Conservation (phyloP, 2,329 filamentous ascomycete species). For the Geosmithia putterillii region DNA sequence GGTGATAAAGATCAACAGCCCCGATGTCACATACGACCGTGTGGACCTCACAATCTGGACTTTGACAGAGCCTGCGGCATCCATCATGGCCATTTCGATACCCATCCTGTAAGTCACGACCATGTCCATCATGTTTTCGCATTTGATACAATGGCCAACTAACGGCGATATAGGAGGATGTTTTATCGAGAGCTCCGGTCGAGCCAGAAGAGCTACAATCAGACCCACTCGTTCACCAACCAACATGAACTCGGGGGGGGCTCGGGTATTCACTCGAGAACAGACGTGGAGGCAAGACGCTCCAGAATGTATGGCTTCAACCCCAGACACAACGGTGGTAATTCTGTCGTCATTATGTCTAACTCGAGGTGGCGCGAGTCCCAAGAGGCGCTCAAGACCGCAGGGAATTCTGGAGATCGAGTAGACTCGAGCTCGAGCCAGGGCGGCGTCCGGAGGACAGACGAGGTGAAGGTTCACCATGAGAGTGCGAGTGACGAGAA, state of each 20-base stretch:
- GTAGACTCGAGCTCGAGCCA: constrained; percentile 3
- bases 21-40: constrained; percentile 19
- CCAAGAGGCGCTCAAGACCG: constrained; percentile 15
- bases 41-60: constrained; percentile 23
- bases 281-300: constrained; percentile 4
- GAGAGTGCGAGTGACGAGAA: constrained; percentile 6
- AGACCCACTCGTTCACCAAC: constrained; percentile 9
- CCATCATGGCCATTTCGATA: constrained; percentile 22
- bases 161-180: constrained; percentile 13
- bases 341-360: constrained; percentile 18
- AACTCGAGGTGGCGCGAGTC: constrained; percentile 17
- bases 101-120: constrained; percentile 16
- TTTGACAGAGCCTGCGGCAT: constrained; percentile 18
- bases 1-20: constrained; percentile 16
- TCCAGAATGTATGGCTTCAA: constrained; percentile 8
- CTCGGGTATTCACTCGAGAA: background rate
- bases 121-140: background rate
- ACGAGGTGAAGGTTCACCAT: constrained; percentile 13
- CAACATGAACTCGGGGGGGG: background rate
- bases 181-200: constrained; percentile 18
- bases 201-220: constrained; percentile 13
- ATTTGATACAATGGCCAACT: background rate
- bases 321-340: constrained; percentile 14
- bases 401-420: constrained; percentile 3
- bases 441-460: constrained; percentile 15